Evolutionary conservation across 169 alveolate species (phyloP).

Genomic region (Cryptosporidium ubiquitum): DNA sequence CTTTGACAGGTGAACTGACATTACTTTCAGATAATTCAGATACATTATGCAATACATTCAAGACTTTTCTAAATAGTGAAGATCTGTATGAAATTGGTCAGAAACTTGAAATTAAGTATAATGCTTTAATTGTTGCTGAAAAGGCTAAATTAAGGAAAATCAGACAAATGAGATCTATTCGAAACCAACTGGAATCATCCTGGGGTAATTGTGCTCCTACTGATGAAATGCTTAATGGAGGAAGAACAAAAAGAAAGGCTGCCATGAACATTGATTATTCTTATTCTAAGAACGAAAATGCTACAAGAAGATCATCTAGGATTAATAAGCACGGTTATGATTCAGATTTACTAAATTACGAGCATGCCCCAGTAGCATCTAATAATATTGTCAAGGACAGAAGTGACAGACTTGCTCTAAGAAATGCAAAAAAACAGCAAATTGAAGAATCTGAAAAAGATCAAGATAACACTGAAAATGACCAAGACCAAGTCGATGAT

Average conservation of each 20-base stretch:
- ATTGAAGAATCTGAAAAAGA: slow-evolving; percentile 53
- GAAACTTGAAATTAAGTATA: slow-evolving; percentile 37
- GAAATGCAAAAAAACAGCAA: slow-evolving; percentile 63
- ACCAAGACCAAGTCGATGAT: not conserved
- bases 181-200: slow-evolving; percentile 67
- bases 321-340: slow-evolving; percentile 11
- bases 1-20: slow-evolving; percentile 28
- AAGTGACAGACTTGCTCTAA: slow-evolving; percentile 41
- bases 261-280: slow-evolving; percentile 62
- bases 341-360: not conserved
- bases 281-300: slow-evolving; percentile 14
- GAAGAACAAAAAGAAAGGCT: slow-evolving; percentile 66
- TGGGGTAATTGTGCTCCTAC: slow-evolving; percentile 75
- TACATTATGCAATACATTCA: slow-evolving; percentile 45
- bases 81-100: slow-evolving; percentile 34
- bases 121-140: slow-evolving; percentile 51
- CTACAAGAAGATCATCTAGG: slow-evolving; percentile 41
- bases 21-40: slow-evolving; percentile 64
- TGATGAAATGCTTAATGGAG: slow-evolving; percentile 68
- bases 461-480: not conserved
- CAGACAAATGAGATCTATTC: slow-evolving; percentile 66
- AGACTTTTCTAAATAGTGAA: slow-evolving; percentile 27
- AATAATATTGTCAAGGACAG: slow-evolving; percentile 29
- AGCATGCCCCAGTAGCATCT: not conserved
- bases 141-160: slow-evolving; percentile 66